Evolutionary conservation across 306 rosid species (phyloP).

Genomic region (Leucaena leucocephala): DNA sequence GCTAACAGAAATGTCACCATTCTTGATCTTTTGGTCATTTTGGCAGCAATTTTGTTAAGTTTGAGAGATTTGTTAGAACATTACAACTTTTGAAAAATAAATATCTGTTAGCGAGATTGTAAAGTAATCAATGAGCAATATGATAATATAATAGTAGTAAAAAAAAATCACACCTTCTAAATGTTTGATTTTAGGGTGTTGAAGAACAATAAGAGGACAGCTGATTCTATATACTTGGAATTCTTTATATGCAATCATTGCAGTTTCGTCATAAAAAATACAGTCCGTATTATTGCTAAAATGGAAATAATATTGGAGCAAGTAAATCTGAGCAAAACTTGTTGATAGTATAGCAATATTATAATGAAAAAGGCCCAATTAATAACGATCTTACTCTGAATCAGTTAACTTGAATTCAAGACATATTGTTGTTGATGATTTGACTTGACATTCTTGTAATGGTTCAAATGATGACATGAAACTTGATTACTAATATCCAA

Average conservation of each 20-base stretch:
- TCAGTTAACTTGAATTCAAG: not conserved
- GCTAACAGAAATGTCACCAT: not conserved
- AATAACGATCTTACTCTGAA: not conserved
- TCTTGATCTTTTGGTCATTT: not conserved
- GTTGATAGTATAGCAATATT: not conserved
- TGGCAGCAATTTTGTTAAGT: not conserved
- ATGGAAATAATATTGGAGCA: not conserved
- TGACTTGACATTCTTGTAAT: conserved; percentile 5
- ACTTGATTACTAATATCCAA: not conserved
- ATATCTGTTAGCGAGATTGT: not conserved
- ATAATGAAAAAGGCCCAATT: not conserved
- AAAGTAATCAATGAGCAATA: not conserved
- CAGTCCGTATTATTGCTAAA: not conserved
- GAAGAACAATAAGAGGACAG: not conserved
- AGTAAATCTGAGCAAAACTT: not conserved
- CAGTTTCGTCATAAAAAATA: not conserved
- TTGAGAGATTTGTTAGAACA: not conserved
- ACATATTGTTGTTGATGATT: not conserved
- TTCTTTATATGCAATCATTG: not conserved
- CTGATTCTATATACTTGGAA: not conserved
- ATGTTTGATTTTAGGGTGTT: not conserved
- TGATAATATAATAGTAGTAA: not conserved
- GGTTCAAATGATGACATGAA: not conserved
- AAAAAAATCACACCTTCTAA: not conserved
- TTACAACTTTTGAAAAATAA: not conserved